These are phyloP conservation scores for Trichoderma oligosporum DNA, from an alignment of 2,329 filamentous ascomycete genomes.

Conservation along the genomic window DNA sequence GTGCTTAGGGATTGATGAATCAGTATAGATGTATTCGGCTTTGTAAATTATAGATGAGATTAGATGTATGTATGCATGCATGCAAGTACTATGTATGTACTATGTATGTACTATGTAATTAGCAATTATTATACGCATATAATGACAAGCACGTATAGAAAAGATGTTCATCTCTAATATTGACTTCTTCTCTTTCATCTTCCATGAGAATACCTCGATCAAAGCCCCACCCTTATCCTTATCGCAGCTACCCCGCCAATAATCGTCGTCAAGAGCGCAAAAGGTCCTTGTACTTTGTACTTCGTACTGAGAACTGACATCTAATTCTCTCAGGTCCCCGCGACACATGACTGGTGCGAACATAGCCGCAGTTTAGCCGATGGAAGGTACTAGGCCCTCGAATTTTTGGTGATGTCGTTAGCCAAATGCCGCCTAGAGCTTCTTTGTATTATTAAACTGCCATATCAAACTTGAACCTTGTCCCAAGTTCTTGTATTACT, in stretches of 20 bases:
- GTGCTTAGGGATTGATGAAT: background rate
- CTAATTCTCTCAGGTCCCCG: too few species aligned
- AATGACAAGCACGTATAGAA: background rate
- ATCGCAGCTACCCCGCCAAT: background rate
- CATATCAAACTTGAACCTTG: background rate
- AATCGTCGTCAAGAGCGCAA: background rate
- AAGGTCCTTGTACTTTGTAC: background rate
- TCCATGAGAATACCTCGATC: too few species aligned
- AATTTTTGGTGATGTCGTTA: conserved; percentile 31
- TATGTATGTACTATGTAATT: conserved; percentile 3
- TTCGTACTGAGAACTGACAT: too few species aligned
- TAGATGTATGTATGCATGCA: too few species aligned
- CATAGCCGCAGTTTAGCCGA: conserved; percentile 30
- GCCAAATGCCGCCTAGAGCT: conserved; percentile 27
- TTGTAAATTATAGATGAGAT: background rate
- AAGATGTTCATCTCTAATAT: background rate
- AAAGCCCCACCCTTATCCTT: background rate
- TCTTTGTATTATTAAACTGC: conserved; percentile 14
- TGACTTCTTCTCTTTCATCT: too few species aligned
- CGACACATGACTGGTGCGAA: too few species aligned
- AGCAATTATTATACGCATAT: conserved; percentile 4
- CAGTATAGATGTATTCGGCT: background rate
- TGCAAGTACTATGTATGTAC: too few species aligned
- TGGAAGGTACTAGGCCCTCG: conserved; percentile 31
- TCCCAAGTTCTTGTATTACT: conserved; percentile 28